phyloP scores from a whole-genome alignment of 257 asterid species.

The Solanum dulcamara region DNA sequence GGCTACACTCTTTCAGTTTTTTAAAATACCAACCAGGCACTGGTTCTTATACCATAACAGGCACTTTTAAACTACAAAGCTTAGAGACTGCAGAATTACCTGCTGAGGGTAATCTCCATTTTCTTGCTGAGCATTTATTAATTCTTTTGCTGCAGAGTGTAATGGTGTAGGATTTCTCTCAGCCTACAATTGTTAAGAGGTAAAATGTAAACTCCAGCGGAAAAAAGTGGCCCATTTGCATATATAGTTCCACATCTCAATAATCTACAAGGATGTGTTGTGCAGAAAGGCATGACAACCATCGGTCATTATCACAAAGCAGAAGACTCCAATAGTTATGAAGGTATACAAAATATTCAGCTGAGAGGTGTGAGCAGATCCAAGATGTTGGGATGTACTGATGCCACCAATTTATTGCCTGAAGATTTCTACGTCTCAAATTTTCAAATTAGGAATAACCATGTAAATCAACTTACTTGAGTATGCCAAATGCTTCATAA shows the following conservation, averaged over 20 bases:
- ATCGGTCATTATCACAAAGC: neutral
- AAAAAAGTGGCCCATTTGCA: neutral
- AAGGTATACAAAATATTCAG: neutral
- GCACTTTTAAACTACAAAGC: neutral
- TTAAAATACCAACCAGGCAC: neutral
- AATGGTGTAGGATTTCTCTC: slow-evolving; percentile 76
- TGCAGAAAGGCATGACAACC: neutral
- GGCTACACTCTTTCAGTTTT: neutral
- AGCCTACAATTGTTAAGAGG: slow-evolving; percentile 38
- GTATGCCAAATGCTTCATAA: neutral
- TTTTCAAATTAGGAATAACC: neutral
- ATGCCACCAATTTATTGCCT: neutral
- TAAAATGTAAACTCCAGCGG: neutral
- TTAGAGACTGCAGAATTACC: slow-evolving; percentile 28
- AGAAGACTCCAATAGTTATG: neutral
- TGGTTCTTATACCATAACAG: neutral
- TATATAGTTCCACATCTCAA: neutral
- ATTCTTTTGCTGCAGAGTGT: slow-evolving; percentile 73
- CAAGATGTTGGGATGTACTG: neutral
- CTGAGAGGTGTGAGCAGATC: neutral
- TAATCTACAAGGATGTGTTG: neutral
- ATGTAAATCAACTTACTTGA: neutral
- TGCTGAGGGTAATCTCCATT: slow-evolving; percentile 93
- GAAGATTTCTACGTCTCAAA: neutral
- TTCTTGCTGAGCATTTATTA: slow-evolving; percentile 81